phyloP scores from a whole-genome alignment of 2,329 filamentous ascomycete species.

The Sclerotinia nivalis region DNA sequence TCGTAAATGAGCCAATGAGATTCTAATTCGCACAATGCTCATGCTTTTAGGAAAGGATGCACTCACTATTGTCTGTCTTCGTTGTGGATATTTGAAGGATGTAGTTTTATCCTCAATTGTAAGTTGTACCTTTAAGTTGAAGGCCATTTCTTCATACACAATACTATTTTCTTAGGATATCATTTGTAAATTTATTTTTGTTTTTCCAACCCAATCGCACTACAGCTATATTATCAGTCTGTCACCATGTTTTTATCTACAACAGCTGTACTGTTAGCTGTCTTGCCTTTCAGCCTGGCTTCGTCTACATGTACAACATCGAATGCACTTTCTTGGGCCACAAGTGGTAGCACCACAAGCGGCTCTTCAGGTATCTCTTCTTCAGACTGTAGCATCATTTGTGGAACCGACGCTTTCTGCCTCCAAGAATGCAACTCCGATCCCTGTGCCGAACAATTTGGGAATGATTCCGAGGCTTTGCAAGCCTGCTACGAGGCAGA shows the following conservation, averaged over 20 bases:
- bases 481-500: not conserved
- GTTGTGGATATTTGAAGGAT: not conserved
- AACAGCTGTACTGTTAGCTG: not conserved
- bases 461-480: not conserved
- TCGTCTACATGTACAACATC: not conserved
- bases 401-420: not conserved
- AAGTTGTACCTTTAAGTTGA: not conserved
- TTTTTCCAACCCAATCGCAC: not conserved
- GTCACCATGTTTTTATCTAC: not conserved
- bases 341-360: not conserved
- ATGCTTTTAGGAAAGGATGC: not conserved
- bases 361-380: not conserved
- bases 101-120: not conserved
- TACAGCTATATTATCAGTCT: not conserved
- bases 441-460: not conserved
- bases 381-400: not conserved
- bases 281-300: not conserved
- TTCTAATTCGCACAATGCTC: not conserved
- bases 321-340: not conserved
- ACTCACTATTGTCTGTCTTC: not conserved
- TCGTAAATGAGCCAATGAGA: not conserved
- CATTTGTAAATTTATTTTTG: not conserved
- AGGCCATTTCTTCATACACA: not conserved
- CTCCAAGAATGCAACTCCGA: slow-evolving; percentile 3
- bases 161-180: not conserved